Evolutionary conservation across 192 early-diverging fungal species (phyloP), one percentile per base, ranked within the genome.

Genomic region (Piromyces finnis): DNA sequence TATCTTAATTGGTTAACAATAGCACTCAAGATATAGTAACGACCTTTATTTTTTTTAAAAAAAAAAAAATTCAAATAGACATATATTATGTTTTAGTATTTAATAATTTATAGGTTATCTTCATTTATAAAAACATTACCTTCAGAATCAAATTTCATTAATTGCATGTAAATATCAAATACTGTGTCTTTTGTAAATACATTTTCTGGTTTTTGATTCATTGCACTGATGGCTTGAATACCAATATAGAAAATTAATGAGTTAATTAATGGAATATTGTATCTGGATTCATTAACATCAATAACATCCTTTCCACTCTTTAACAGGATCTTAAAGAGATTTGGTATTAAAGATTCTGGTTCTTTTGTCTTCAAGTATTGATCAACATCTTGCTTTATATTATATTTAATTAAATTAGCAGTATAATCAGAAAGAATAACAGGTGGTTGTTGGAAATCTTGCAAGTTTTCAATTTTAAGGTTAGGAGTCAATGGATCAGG

Each of bases 401-500:
- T 89, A 78, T 87, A 87, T 9, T 84, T 82, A n/a, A 87, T 81
- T 78, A 98, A 86, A 77, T 84, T 85, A 26, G 85, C 84, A 13
- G 91, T 89, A 83, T 94, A 95, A 80, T 96, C 95, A 27, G 94
- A 96, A 77, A 96, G 86, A 29, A 99, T 91, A 12, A 87, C 87
- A 1, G 97, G 97, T 15, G 92, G 88, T 81, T 94, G 92, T 78
- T 93, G 89, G 78, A 95, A 94, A 82, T 97, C 97, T 12, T 95
- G 92, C 68, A 97, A 87, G 77, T 94, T 84, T 78, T 95, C 95
- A 9, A 99, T 94, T 84, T 96, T 94, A 80, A 99, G 87, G 82
- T 97, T 96, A 12, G 95, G 96, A 3, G 96, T 95, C 83, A 98
- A 95, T 22, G 97, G 97, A 86, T 99, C 97, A 0, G 97, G 97